Evolutionary conservation across 192 early-diverging fungal species (phyloP).

Genomic region (Umbelopsis vinacea): DNA sequence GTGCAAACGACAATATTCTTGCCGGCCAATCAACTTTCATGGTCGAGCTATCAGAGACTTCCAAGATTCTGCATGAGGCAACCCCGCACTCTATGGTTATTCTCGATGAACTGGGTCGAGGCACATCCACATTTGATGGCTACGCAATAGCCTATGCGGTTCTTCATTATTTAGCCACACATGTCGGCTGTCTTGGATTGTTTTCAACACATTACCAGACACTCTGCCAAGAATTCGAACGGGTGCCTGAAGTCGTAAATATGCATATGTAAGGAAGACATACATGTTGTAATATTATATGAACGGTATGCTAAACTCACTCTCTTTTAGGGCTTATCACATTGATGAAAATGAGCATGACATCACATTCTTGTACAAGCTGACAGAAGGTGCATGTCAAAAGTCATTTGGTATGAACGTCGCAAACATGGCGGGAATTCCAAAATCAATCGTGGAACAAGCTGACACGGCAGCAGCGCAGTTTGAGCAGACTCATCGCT

Average conservation of each 20-base stretch:
- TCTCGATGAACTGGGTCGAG: slow-evolving; percentile 96
- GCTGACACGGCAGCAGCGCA: slow-evolving; percentile 73
- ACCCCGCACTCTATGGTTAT: slow-evolving; percentile 91
- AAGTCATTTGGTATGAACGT: slow-evolving; percentile 99
- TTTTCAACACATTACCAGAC: slow-evolving; percentile 98
- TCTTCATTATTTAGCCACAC: slow-evolving; percentile 80
- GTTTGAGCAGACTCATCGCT: slow-evolving; percentile 67
- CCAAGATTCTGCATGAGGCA: slow-evolving; percentile 89
- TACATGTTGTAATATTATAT: not conserved
- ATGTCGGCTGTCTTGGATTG: slow-evolving; percentile 85
- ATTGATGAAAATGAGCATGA: slow-evolving; percentile 80
- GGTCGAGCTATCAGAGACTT: slow-evolving; percentile 94
- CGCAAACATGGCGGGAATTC: slow-evolving; percentile 95
- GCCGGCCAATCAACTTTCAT: slow-evolving; percentile 97
- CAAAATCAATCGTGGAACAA: slow-evolving; percentile 64
- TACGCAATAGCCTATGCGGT: slow-evolving; percentile 95
- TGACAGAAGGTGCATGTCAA: slow-evolving; percentile 82
- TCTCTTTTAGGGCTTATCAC: slow-evolving; percentile 55
- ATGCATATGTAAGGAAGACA: slow-evolving; percentile 78
- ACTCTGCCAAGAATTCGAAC: slow-evolving; percentile 84
- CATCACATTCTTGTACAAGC: slow-evolving; percentile 96
- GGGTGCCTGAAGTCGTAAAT: slow-evolving; percentile 75
- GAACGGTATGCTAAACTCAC: no score
- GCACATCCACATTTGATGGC: slow-evolving; percentile 96
- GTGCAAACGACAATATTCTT: slow-evolving; percentile 96